A percentile compares a stretch with the other conserved stretches of the same genome.
phyloP scores from a whole-genome alignment of 2,329 filamentous ascomycete genomes.

The Penicillium hordei region DNA sequence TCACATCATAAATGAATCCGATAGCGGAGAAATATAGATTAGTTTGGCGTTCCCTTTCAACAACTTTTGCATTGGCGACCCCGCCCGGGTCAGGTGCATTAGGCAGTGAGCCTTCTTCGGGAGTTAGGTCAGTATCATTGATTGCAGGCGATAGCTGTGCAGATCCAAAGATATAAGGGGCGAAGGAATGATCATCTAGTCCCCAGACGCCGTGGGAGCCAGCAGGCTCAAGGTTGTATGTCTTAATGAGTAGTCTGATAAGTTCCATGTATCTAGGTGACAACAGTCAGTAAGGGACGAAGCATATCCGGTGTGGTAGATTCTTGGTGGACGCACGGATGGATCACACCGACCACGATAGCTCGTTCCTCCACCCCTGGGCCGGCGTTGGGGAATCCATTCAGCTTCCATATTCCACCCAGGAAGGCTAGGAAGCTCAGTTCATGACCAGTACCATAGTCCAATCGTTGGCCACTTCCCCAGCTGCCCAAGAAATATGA shows the following conservation, averaged over 20 bases:
- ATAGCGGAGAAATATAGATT: conserved; percentile 96
- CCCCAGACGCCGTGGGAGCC: conserved; percentile 98
- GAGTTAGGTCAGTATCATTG: conserved; percentile 61
- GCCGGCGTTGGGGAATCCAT: conserved; percentile 65
- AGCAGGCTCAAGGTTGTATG: conserved; percentile 90
- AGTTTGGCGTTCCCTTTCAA: conserved; percentile 62
- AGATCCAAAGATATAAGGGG: conserved; percentile 92
- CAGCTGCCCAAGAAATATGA: conserved; percentile 82
- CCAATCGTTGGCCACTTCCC: conserved; percentile 82
- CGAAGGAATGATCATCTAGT: conserved; percentile 92
- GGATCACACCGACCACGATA: conserved; percentile 78
- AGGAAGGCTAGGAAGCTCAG: conserved; percentile 92
- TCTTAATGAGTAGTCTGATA: conserved; percentile 78
- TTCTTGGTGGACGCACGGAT: conserved; percentile 62
- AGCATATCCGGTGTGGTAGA: neutral
- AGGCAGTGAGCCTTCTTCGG: conserved; percentile 73
- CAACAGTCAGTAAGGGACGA: conserved; percentile 8
- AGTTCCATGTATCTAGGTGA: conserved; percentile 69
- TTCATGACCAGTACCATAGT: conserved; percentile 96
- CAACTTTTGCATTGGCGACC: conserved; percentile 63
- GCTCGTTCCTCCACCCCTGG: conserved; percentile 65
- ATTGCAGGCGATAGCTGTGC: conserved; percentile 83
- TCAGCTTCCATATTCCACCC: conserved; percentile 85
- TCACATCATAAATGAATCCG: conserved; percentile 96
- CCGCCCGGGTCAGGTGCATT: conserved; percentile 70